phyloP scores from a whole-genome alignment of 169 alveolate species.

The Theileria parva region DNA sequence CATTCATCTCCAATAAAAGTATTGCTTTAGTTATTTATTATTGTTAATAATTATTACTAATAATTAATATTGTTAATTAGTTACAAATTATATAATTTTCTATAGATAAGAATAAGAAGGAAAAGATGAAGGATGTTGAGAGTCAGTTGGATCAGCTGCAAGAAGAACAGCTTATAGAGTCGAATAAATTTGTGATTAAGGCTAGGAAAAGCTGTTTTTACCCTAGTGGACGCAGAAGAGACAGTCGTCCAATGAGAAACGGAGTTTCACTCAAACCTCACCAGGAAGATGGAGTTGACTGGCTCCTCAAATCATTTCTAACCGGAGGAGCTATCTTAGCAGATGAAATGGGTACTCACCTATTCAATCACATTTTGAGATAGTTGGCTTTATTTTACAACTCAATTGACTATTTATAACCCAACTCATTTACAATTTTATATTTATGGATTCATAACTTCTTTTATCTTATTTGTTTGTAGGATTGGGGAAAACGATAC shows the following conservation, averaged over 20 bases:
- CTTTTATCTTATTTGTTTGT: neutral
- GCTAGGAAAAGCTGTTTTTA: constrained; percentile 71
- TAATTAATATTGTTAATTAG: neutral
- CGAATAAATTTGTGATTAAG: constrained; percentile 71
- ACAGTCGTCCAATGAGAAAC: constrained; percentile 76
- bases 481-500: constrained; percentile 90
- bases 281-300: constrained; percentile 88
- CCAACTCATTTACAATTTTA: too few species aligned
- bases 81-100: neutral
- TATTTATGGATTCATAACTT: too few species aligned
- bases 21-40: neutral
- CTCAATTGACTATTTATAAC: neutral
- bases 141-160: constrained; percentile 67
- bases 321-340: constrained; percentile 90
- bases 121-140: constrained; percentile 60
- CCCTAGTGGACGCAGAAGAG: constrained; percentile 77
- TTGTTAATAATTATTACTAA: neutral
- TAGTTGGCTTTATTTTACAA: neutral
- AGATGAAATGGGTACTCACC: constrained; percentile 86
- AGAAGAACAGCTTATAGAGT: constrained; percentile 74
- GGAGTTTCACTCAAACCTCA: constrained; percentile 86
- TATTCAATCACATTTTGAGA: neutral
- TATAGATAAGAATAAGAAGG: constrained; percentile 31
- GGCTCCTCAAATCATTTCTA: constrained; percentile 84
- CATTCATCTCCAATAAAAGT: constrained; percentile 60